These are phyloP conservation scores for Solanum chacoense DNA, from an alignment of 305 asterid genomes.

Conservation along the genomic window DNA sequence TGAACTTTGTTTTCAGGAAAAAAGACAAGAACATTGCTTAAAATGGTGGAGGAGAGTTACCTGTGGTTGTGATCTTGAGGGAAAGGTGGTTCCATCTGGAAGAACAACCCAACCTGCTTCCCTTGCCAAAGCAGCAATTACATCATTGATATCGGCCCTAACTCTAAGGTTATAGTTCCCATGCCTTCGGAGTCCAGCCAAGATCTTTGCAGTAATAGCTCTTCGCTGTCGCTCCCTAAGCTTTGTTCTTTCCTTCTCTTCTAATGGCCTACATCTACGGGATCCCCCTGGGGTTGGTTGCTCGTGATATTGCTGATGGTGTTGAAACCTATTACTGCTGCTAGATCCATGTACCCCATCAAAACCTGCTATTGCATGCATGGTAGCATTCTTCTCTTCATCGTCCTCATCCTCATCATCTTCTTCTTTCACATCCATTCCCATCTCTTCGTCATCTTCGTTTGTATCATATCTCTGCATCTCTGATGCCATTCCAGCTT, in stretches of 20 bases:
- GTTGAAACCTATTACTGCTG: slow-evolving; percentile 39
- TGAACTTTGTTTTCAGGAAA: neutral
- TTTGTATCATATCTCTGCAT: slow-evolving; percentile 68
- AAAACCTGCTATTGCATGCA: slow-evolving; percentile 28
- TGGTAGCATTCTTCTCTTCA: slow-evolving; percentile 38
- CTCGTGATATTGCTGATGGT: slow-evolving; percentile 62
- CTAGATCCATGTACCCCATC: slow-evolving; percentile 44
- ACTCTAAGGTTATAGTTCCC: slow-evolving; percentile 98
- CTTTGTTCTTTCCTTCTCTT: slow-evolving; percentile 98
- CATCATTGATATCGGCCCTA: slow-evolving; percentile 97
- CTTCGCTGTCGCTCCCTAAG: slow-evolving; percentile 93
- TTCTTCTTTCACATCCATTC: slow-evolving; percentile 91
- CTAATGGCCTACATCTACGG: slow-evolving; percentile 89
- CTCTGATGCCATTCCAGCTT: slow-evolving; percentile 40
- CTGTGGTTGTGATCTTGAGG: slow-evolving; percentile 73
- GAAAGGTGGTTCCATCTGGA: slow-evolving; percentile 97
- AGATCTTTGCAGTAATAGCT: slow-evolving; percentile 93
- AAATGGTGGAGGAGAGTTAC: neutral
- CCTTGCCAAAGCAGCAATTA: slow-evolving; percentile 95
- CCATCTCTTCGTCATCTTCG: slow-evolving; percentile 94
- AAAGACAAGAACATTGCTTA: neutral
- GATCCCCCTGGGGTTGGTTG: slow-evolving; percentile 62
- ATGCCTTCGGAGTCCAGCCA: slow-evolving; percentile 95
- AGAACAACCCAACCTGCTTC: slow-evolving; percentile 99
- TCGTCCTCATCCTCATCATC: slow-evolving; percentile 61